Conservation (phyloP, 352 stramenopile species). For the Globisporangium sylvaticum region DNA sequence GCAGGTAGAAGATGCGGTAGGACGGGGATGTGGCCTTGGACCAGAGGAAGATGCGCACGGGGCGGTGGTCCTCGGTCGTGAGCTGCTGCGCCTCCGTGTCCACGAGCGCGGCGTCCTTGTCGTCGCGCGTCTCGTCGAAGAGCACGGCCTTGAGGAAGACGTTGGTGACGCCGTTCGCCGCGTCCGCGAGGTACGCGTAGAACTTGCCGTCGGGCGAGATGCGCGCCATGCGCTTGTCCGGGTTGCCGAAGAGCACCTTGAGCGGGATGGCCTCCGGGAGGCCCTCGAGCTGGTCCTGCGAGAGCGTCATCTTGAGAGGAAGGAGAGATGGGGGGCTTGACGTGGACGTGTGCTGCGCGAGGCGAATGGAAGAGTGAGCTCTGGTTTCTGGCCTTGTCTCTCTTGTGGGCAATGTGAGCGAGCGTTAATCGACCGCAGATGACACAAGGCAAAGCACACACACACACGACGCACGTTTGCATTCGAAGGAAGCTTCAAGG, state of each 20-base stretch:
- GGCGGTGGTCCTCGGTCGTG: constrained; percentile 34
- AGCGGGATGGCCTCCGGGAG: constrained; percentile 38
- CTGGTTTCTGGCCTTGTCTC: background rate
- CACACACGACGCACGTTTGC: background rate
- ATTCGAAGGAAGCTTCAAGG: background rate
- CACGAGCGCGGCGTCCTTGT: constrained; percentile 22
- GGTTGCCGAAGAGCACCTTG: constrained; percentile 42
- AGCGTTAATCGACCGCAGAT: background rate
- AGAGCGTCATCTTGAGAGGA: constrained; percentile 9
- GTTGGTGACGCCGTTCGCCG: constrained; percentile 36
- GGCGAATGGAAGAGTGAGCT: constrained; percentile 5
- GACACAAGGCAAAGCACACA: background rate
- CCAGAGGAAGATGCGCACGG: constrained; percentile 38
- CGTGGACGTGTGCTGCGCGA: background rate
- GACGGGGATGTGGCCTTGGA: constrained; percentile 20
- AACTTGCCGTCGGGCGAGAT: constrained; percentile 44
- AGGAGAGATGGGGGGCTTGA: no score
- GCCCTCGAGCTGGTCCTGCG: constrained; percentile 11
- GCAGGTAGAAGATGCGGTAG: constrained; percentile 34
- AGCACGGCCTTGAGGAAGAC: constrained; percentile 37
- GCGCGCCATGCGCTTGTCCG: constrained; percentile 38
- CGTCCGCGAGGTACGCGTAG: constrained; percentile 43
- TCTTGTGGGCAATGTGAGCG: background rate
- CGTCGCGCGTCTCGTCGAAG: constrained; percentile 19
- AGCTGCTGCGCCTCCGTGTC: constrained; percentile 29